Evolutionary conservation across 768 basidiomycete species (phyloP).

Genomic region (Sistotremastrum niveocremeum): DNA sequence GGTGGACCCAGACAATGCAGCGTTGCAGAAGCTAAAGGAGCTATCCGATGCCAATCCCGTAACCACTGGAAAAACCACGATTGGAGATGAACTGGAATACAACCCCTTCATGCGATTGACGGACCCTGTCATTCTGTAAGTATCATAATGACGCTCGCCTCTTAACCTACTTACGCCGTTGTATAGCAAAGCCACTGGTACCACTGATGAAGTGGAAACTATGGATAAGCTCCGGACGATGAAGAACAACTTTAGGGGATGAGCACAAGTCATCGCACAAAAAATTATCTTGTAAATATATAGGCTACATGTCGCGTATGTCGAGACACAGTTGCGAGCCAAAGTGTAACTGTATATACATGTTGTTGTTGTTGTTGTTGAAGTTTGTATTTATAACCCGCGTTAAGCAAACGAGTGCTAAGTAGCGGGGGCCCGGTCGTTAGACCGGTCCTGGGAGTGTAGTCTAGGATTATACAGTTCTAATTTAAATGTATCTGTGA

Average conservation of each 20-base stretch:
- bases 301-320: too few species aligned
- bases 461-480: too few species aligned
- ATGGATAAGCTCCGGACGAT: slow-evolving; percentile 66
- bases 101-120: slow-evolving; percentile 87
- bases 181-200: slow-evolving; percentile 36
- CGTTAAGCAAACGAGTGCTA: too few species aligned
- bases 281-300: too few species aligned
- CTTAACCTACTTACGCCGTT: slow-evolving; percentile 1
- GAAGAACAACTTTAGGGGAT: slow-evolving; percentile 78
- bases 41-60: slow-evolving; percentile 44
- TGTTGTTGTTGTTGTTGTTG: too few species aligned
- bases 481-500: too few species aligned
- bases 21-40: slow-evolving; percentile 41
- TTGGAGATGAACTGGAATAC: slow-evolving; percentile 88
- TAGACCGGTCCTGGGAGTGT: too few species aligned
- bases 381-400: too few species aligned
- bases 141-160: slow-evolving; percentile 3
- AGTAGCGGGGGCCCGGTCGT: too few species aligned
- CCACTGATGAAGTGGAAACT: slow-evolving; percentile 36
- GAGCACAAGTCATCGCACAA: slow-evolving; percentile 11
- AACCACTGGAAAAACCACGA: slow-evolving; percentile 75
- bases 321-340: too few species aligned
- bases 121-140: slow-evolving; percentile 50
- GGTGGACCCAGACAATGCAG: slow-evolving; percentile 50
- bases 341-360: too few species aligned